Evolutionary conservation across 257 asterid species (phyloP).

Genomic region (Nicotiana obtusifolia): DNA sequence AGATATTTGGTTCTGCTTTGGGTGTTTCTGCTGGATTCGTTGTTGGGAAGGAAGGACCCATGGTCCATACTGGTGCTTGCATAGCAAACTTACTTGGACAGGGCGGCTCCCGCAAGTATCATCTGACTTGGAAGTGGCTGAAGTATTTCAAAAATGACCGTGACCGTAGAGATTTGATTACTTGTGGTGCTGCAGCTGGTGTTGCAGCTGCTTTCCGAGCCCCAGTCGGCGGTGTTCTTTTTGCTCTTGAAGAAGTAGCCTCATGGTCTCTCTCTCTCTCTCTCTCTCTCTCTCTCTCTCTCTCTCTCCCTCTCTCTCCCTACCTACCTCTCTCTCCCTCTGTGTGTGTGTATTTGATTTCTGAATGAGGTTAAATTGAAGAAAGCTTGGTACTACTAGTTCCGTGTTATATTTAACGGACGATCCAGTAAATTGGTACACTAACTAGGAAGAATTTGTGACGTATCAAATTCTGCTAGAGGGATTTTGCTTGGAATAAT

Average conservation of each 20-base stretch:
- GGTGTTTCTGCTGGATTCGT: conserved; percentile 99
- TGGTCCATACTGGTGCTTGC: conserved; percentile 99
- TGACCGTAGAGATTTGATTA: conserved; percentile 93
- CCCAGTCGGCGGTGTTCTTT: conserved; percentile 99
- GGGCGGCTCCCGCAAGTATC: conserved; percentile 98
- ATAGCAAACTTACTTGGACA: conserved; percentile 95
- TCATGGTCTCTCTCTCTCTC: conserved; percentile 55
- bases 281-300: background rate
- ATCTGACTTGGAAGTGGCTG: conserved; percentile 90
- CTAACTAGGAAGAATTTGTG: background rate
- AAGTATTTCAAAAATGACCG: conserved; percentile 88
- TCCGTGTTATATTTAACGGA: background rate
- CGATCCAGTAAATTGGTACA: background rate
- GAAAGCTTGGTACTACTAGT: background rate
- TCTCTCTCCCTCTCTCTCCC: background rate
- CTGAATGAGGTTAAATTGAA: background rate
- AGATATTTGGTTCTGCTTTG: conserved; percentile 88
- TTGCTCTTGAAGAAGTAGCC: conserved; percentile 99
- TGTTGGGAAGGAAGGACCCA: conserved; percentile 99
- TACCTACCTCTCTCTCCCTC: background rate
- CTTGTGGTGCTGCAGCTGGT: conserved; percentile 99
- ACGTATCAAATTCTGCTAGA: background rate
- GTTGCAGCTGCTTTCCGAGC: conserved; percentile 99
- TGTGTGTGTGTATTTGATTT: background rate
- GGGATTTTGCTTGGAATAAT: background rate